Percentiles rank a stretch among this genome's conserved stretches.
These are phyloP conservation scores for Erythrophleum ivorense DNA, from an alignment of 331 rosid species.

Conservation along the genomic window DNA sequence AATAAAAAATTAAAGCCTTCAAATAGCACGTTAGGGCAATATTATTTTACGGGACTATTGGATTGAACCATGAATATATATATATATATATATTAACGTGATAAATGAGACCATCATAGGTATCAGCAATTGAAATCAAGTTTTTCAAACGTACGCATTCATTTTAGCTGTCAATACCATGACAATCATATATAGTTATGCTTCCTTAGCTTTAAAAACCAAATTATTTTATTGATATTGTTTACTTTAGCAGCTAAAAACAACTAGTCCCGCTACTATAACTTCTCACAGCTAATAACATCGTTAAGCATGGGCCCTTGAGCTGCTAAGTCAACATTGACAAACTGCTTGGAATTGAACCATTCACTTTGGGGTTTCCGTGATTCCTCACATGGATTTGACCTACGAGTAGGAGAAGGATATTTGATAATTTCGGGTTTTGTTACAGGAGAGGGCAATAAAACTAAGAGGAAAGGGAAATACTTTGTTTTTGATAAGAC, in stretches of 20 bases:
- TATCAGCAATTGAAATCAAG: background rate
- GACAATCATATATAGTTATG: background rate
- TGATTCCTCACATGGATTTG: slow-evolving; percentile 46
- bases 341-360: slow-evolving; percentile 47
- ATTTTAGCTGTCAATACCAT: background rate
- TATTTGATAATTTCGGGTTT: slow-evolving; percentile 56
- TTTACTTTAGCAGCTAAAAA: background rate
- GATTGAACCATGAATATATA: background rate
- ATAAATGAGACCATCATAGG: background rate
- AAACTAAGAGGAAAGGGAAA: too few species aligned
- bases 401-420: slow-evolving; percentile 51
- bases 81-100: background rate
- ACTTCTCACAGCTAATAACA: background rate
- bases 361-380: slow-evolving; percentile 53
- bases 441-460: slow-evolving; percentile 51
- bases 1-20: background rate
- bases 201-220: background rate
- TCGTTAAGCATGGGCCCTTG: slow-evolving; percentile 50
- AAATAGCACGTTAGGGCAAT: background rate
- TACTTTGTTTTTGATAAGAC: too few species aligned
- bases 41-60: background rate
- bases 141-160: background rate
- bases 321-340: slow-evolving; percentile 49
- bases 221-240: background rate
- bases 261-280: background rate